Evolutionary conservation across 2,329 filamentous ascomycete species (phyloP), one percentile per base, ranked within the genome.

Genomic region (Fonsecaea pugnacius): DNA sequence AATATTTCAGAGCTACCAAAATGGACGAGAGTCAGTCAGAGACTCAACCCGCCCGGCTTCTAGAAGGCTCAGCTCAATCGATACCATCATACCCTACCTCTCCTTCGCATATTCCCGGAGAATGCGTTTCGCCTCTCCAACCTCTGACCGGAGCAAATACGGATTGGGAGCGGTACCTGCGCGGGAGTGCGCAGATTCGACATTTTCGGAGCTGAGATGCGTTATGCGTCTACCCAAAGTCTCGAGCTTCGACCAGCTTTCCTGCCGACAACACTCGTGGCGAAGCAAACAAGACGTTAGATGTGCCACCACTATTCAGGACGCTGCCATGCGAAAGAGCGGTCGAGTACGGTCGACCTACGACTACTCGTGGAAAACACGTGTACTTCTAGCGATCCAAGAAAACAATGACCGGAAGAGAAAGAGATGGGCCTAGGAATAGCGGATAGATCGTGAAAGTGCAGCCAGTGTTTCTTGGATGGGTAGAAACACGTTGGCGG

Each of bases 1-100:
- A 51, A 66, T 65, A 46, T 57, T 69, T 58, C 72, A 93, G 91
- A 92, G 78, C 79, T 93, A 58, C 89, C 89, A 62, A 92, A 98
- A 81, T 98, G 94, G 94, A 98, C 94, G 72, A 89, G 93, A 80
- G 89, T 98, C 68, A 96, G 91, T 70, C 94, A 98, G 79, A 84
- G 94, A 79, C 76, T 97, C 77, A 98, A 98, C 78, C 94, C 94
- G 64, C 93, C 94, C 53, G 94, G 94, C 80, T 98, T 94, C 80
- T 97, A 64, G 64, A 40, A n/a, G 36, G 6, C 36, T 12, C 48
- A 21, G 12, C 27, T 52, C 24, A 10, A 24, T 7, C 10, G 33
- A 57, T 38, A n/a, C 24, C 32, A 27, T 35, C 9, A 48, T 36
- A 24, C 18, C 8, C 46, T 7, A 60, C 46, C 24, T 16, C 35